Conservation (phyloP, 192 early-diverging fungal species). For the Gamsiella multidivaricata region DNA sequence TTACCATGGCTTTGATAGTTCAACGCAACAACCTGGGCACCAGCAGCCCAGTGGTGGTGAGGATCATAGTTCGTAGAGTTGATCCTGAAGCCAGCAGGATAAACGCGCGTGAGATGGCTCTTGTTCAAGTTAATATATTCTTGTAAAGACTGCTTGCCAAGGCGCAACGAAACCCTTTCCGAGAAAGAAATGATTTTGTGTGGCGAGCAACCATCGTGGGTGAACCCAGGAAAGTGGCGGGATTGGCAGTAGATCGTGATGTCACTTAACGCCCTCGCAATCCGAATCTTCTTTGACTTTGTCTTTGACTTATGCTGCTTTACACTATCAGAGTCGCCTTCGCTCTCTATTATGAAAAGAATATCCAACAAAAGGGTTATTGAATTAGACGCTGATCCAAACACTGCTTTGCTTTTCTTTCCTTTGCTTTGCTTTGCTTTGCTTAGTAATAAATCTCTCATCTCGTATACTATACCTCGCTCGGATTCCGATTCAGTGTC, state of each 20-base stretch:
- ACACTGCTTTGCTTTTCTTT: not conserved
- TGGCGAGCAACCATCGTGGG: constrained; percentile 61
- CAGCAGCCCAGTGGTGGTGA: constrained; percentile 80
- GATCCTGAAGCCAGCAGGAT: constrained; percentile 83
- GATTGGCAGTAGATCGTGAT: constrained; percentile 74
- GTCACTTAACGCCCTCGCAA: constrained; percentile 67
- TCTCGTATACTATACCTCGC: constrained; percentile 23
- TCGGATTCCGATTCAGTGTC: constrained; percentile 58
- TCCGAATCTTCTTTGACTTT: constrained; percentile 48
- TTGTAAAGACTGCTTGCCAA: constrained; percentile 60
- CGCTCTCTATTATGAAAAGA: constrained; percentile 46
- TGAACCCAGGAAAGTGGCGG: constrained; percentile 68
- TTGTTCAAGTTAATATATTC: constrained; percentile 70
- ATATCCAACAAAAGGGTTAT: no score
- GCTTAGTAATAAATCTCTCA: no score
- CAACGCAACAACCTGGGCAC: constrained; percentile 89
- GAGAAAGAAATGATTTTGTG: constrained; percentile 74
- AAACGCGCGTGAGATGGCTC: constrained; percentile 77
- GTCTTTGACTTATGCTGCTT: constrained; percentile 37
- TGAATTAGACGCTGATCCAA: no score
- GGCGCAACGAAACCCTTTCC: constrained; percentile 69
- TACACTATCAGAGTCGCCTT: constrained; percentile 33
- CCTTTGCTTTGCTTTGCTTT: not conserved
- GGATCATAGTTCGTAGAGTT: constrained; percentile 89
- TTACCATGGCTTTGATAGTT: constrained; percentile 87